Evolutionary conservation across 257 asterid species (phyloP), one percentile per base, ranked within the genome.

Genomic region (Avicennia marina): DNA sequence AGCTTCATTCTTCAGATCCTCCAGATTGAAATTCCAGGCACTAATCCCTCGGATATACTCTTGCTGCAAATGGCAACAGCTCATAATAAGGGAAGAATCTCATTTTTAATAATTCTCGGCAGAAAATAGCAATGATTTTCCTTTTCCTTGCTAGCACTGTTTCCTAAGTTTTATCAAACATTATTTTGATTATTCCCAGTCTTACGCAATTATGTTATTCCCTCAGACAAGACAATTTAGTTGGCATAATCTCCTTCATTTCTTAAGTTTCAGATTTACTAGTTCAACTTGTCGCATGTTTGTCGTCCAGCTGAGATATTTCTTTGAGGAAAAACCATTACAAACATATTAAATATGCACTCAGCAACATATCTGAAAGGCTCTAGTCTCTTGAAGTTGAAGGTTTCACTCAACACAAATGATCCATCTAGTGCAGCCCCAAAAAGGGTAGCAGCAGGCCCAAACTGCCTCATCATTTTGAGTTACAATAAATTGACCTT

Each of bases 11-110:
- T 80, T 87, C 82, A 90, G 78, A 79, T 90, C 98, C 74, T 90
- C 98, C 63, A 87, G 80, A 67, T 90, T 84, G 79, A 90, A 90
- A 70, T 90, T 90, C 98, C 98, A 90, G 9, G 95, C 95, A 74
- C 96, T 90, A 72, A 90, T 81, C 59, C 98, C 98, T 68, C 98
- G 85, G 52, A 90, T 90, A 65, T 90, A 90, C 76, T 90, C 98
- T 87, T 87, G 88, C 98, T 90, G 94, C 82, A 72, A 64, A 67
- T 7, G 11, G 32, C 16, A 72, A 53, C 33, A 53, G 17, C 42
- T 53, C 63, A 57, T 56, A 29, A 56, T 47, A 31, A 64, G 60
- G 56, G 15, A 24, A 19, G 26, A 19, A 60, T 47, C n/a, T 32
- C 40, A 57, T 29, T 38, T 21, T 31, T 4, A n/a, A 16, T 22